These are phyloP conservation scores for Nannizzia gypsea DNA, from an alignment of 2,329 filamentous ascomycete species.

Conservation along the genomic window DNA sequence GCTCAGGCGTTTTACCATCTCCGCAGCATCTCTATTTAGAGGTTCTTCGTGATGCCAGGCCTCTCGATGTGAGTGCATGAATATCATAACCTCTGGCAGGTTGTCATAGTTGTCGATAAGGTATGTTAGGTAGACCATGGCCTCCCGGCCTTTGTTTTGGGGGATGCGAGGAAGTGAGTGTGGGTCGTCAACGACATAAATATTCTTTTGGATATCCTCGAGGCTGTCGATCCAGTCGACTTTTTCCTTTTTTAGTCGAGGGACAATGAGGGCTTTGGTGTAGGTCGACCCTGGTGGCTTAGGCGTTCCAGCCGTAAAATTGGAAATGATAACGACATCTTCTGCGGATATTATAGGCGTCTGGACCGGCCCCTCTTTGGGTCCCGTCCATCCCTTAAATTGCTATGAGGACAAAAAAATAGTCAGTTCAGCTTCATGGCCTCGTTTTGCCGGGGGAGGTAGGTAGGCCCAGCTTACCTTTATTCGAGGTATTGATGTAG, in stretches of 20 bases:
- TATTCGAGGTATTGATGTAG: neutral
- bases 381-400: neutral
- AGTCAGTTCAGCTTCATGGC: neutral
- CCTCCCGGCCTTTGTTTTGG: constrained; percentile 51
- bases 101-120: constrained; percentile 52
- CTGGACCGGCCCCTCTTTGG: neutral
- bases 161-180: constrained; percentile 40
- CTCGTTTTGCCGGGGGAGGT: neutral
- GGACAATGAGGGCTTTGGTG: constrained; percentile 44
- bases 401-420: neutral
- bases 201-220: constrained; percentile 35
- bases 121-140: constrained; percentile 51
- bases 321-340: neutral
- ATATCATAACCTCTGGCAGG: constrained; percentile 47
- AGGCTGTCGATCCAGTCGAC: constrained; percentile 45
- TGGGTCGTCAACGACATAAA: constrained; percentile 45
- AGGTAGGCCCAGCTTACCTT: neutral
- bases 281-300: constrained; percentile 39
- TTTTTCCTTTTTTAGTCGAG: constrained; percentile 41
- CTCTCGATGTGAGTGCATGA: constrained; percentile 46
- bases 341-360: neutral
- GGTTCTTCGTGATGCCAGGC: constrained; percentile 52
- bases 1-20: constrained; percentile 42
- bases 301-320: constrained; percentile 22
- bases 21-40: constrained; percentile 38